Conservation (phyloP, 495 filamentous ascomycete genomes). For the Neurospora cerealis region DNA sequence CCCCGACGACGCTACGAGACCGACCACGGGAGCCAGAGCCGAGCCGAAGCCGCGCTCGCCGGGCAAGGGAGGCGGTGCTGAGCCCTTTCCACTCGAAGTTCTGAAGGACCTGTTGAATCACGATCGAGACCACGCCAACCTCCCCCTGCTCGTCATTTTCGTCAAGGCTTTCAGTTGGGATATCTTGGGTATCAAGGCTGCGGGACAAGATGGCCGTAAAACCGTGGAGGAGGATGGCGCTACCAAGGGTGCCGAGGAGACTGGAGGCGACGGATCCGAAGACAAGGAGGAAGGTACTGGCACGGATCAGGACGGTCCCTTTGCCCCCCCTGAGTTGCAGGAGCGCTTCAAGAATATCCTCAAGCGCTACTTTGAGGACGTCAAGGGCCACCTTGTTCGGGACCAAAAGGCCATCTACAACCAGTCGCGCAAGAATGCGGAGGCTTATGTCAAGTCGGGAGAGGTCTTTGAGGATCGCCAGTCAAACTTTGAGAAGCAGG, state of each 20-base stretch:
- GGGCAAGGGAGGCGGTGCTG: conserved; percentile 48
- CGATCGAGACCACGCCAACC: conserved; percentile 83
- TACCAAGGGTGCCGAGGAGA: conserved; percentile 40
- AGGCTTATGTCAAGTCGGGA: conserved; percentile 96
- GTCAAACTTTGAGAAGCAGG: conserved; percentile 84
- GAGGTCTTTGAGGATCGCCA: conserved; percentile 98
- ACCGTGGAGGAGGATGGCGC: conserved; percentile 76
- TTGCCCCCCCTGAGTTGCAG: conserved; percentile 66
- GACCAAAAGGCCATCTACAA: conserved; percentile 77
- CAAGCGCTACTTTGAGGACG: conserved; percentile 83
- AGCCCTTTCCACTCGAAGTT: conserved; percentile 92
- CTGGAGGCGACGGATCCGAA: conserved; percentile 37
- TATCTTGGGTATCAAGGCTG: conserved; percentile 66
- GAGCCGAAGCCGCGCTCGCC: conserved; percentile 44
- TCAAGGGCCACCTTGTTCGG: conserved; percentile 76
- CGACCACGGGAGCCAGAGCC: conserved; percentile 39
- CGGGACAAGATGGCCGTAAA: conserved; percentile 65
- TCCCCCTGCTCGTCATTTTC: conserved; percentile 86
- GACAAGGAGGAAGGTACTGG: conserved; percentile 38
- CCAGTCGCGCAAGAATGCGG: conserved; percentile 88
- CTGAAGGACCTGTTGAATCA: conserved; percentile 91
- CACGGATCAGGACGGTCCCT: conserved; percentile 52
- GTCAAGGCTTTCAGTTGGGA: conserved; percentile 97
- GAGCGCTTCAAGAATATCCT: conserved; percentile 83
- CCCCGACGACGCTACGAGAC: conserved; percentile 69